Conservation (phyloP, 768 basidiomycete genomes). For the Hypsizygus marmoreus region DNA sequence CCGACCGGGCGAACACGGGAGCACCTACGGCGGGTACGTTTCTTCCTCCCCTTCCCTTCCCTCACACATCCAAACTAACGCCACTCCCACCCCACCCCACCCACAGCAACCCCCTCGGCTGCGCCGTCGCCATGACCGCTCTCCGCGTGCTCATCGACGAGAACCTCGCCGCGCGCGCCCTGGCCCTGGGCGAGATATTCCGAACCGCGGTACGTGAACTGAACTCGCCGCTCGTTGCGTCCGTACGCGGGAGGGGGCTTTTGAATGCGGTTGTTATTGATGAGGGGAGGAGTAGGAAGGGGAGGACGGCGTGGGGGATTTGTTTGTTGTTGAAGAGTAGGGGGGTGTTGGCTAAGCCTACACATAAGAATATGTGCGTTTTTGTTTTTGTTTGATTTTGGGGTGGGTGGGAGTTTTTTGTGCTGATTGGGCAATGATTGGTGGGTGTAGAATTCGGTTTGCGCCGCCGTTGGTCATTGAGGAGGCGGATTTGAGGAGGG, state of each 20-base stretch:
- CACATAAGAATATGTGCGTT: constrained; percentile 89
- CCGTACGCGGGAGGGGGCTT: constrained; percentile 84
- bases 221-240: constrained; percentile 69
- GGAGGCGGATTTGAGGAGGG: constrained; percentile 80
- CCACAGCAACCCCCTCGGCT: constrained; percentile 86
- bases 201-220: constrained; percentile 60
- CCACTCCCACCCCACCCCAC: too few relatives aligned
- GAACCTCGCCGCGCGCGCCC: constrained; percentile 78
- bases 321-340: constrained; percentile 90
- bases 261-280: constrained; percentile 95
- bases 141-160: constrained; percentile 91
- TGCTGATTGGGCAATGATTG: constrained; percentile 3
- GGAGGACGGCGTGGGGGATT: constrained; percentile 92
- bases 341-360: constrained; percentile 94
- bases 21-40: constrained; percentile 90
- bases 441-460: constrained; percentile 77
- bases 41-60: constrained; percentile 2
- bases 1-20: constrained; percentile 92
- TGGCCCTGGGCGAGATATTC: constrained; percentile 79
- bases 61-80: constrained; percentile 4
- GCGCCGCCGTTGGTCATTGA: constrained; percentile 94
- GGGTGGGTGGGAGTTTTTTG: neutral
- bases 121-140: constrained; percentile 94
- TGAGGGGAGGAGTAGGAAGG: constrained; percentile 73
- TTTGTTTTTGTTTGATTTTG: neutral